A percentile compares a stretch with the other conserved stretches of the same genome.
These are phyloP conservation scores for Penicillium salamii DNA, from an alignment of 495 filamentous ascomycete genomes.

Conservation along the genomic window DNA sequence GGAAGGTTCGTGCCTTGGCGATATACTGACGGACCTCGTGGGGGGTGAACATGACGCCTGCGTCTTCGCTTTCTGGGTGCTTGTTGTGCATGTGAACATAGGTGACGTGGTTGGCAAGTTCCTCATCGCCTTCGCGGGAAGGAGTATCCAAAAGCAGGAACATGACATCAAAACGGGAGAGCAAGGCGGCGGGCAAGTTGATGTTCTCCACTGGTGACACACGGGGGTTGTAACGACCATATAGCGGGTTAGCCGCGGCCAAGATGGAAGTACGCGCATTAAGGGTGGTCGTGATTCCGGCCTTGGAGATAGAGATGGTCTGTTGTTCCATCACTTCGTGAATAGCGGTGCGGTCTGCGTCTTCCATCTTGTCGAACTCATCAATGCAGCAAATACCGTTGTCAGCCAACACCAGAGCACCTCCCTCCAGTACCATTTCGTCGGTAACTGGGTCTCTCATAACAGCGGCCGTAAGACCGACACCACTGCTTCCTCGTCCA, in stretches of 20 bases:
- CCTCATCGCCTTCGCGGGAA: slow-evolving; percentile 80
- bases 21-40: slow-evolving; percentile 94
- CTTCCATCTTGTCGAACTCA: slow-evolving; percentile 99
- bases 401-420: slow-evolving; percentile 91
- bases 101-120: slow-evolving; percentile 92
- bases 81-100: slow-evolving; percentile 97
- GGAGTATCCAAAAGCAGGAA: slow-evolving; percentile 96
- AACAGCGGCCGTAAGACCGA: slow-evolving; percentile 95
- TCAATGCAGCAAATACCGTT: slow-evolving; percentile 99
- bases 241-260: slow-evolving; percentile 96
- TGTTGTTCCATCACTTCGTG: slow-evolving; percentile 99
- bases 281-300: slow-evolving; percentile 91
- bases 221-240: slow-evolving; percentile 95
- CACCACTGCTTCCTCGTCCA: slow-evolving; percentile 90
- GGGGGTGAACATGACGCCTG: slow-evolving; percentile 75
- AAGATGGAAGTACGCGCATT: slow-evolving; percentile 96
- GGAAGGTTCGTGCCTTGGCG: slow-evolving; percentile 83
- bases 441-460: slow-evolving; percentile 99
- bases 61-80: slow-evolving; percentile 74
- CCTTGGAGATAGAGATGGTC: slow-evolving; percentile 98
- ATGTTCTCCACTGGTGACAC: slow-evolving; percentile 98
- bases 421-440: slow-evolving; percentile 97
- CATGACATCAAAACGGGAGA: slow-evolving; percentile 95
- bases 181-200: slow-evolving; percentile 90
- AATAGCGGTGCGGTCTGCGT: slow-evolving; percentile 91